Percentiles rank a stretch among this genome's conserved stretches.
These are phyloP conservation scores for Rhizopogon vinicolor DNA, from an alignment of 768 basidiomycete species.

Conservation along the genomic window DNA sequence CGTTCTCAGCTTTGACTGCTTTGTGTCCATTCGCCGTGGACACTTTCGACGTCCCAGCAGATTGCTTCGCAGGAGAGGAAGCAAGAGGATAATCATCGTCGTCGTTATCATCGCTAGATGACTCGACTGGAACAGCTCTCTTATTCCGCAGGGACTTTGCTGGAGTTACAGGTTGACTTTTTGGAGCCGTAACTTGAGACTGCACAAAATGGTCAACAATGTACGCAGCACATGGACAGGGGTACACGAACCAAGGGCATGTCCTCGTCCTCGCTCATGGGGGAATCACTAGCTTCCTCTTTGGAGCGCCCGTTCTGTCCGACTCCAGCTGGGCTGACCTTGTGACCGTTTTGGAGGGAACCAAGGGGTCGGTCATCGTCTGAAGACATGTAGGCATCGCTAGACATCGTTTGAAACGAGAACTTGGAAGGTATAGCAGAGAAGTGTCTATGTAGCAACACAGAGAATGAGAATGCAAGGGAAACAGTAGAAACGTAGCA, in stretches of 20 bases:
- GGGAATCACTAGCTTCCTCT: constrained; percentile 34
- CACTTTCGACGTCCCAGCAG: constrained; percentile 35
- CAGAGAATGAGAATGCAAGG: constrained; percentile 19
- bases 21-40: constrained; percentile 35
- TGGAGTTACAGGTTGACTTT: constrained; percentile 21
- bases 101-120: constrained; percentile 61
- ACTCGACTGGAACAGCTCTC: constrained; percentile 49
- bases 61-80: constrained; percentile 62
- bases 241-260: constrained; percentile 57
- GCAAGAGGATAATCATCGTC: constrained; percentile 55
- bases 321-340: constrained; percentile 34
- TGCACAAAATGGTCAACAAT: constrained; percentile 24
- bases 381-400: constrained; percentile 47
- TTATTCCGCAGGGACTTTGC: constrained; percentile 36
- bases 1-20: constrained; percentile 30
- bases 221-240: neutral
- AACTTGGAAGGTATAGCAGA: constrained; percentile 2
- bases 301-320: constrained; percentile 40
- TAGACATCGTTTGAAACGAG: constrained; percentile 31
- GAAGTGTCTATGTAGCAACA: constrained; percentile 20
- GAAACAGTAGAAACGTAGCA: constrained; percentile 23
- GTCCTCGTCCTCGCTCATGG: constrained; percentile 70
- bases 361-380: constrained; percentile 56
- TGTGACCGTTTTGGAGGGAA: constrained; percentile 33
- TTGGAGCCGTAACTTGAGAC: constrained; percentile 54